Evolutionary conservation across 257 asterid genomes (phyloP).

Genomic region (Plantago elongata): DNA sequence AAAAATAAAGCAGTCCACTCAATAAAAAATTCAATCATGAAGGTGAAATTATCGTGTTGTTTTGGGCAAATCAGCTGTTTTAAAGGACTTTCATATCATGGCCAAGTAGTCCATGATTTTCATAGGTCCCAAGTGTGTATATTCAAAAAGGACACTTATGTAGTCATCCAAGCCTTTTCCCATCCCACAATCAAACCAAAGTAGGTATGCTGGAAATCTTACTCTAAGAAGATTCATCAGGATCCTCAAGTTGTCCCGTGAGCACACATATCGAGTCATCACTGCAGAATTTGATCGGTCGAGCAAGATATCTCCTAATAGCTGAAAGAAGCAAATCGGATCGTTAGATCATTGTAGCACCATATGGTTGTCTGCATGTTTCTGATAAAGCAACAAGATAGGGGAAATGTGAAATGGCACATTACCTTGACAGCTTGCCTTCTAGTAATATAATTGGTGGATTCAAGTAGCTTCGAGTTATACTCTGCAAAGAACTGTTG

Average conservation of each 20-base stretch:
- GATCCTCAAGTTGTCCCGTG: slow-evolving; percentile 84
- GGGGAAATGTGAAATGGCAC: slow-evolving; percentile 8
- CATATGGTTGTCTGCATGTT: not conserved
- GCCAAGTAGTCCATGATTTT: too few relatives aligned
- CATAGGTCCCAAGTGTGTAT: too few relatives aligned
- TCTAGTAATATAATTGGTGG: slow-evolving; percentile 77
- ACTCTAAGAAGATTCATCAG: slow-evolving; percentile 94
- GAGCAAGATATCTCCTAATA: slow-evolving; percentile 77
- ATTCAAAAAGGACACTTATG: too few relatives aligned
- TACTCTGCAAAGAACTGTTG: slow-evolving; percentile 75
- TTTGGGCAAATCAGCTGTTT: too few relatives aligned
- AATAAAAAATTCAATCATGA: too few relatives aligned
- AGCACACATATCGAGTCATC: slow-evolving; percentile 77
- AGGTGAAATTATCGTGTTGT: too few relatives aligned
- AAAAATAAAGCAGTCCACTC: too few relatives aligned
- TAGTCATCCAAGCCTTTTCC: too few relatives aligned
- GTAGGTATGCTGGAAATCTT: slow-evolving; percentile 27
- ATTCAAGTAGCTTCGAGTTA: slow-evolving; percentile 79
- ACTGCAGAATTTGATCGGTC: slow-evolving; percentile 90
- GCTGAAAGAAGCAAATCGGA: slow-evolving; percentile 37
- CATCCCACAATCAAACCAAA: not conserved
- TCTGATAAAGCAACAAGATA: slow-evolving; percentile 11
- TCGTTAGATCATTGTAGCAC: slow-evolving; percentile 14
- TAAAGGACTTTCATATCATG: too few relatives aligned
- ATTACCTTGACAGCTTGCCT: slow-evolving; percentile 84